Conservation (phyloP, 2,329 filamentous ascomycete species). For the Aspergillus phoenicis region DNA sequence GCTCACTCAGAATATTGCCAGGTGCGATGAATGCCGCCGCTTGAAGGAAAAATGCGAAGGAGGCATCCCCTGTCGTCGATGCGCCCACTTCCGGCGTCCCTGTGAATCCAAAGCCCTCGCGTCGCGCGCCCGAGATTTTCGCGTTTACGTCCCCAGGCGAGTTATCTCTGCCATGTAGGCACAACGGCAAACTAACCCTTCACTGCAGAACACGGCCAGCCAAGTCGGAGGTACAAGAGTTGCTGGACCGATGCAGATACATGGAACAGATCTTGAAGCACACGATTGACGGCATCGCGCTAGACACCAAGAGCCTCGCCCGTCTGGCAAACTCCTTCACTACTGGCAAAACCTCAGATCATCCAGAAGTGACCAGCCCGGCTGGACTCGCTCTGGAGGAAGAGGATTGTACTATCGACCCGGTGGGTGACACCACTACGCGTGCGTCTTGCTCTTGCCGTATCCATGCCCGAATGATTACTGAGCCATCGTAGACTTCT, state of each 20-base stretch:
- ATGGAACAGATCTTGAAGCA: conserved; percentile 19
- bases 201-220: not conserved
- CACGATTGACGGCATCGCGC: conserved; percentile 7
- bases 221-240: conserved; percentile 8
- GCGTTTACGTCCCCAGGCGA: not conserved
- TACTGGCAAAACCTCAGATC: not conserved
- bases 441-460: not conserved
- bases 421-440: conserved; percentile 18
- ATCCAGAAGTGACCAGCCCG: not conserved
- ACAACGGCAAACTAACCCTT: too few relatives aligned
- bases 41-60: conserved; percentile 26
- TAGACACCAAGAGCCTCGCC: conserved; percentile 11
- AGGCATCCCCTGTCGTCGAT: conserved; percentile 21
- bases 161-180: too few relatives aligned
- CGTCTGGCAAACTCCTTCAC: conserved; percentile 8
- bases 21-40: conserved; percentile 21
- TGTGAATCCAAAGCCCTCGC: conserved; percentile 18
- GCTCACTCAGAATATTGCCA: not conserved
- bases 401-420: conserved; percentile 18
- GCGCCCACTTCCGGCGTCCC: conserved; percentile 14
- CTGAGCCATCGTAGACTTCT: conserved; percentile 46
- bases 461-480: not conserved
- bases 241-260: conserved; percentile 13
- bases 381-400: conserved; percentile 10
- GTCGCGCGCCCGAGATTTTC: not conserved